Evolutionary conservation across 169 alveolate species (phyloP).

Genomic region (Cryptosporidium meleagridis): DNA sequence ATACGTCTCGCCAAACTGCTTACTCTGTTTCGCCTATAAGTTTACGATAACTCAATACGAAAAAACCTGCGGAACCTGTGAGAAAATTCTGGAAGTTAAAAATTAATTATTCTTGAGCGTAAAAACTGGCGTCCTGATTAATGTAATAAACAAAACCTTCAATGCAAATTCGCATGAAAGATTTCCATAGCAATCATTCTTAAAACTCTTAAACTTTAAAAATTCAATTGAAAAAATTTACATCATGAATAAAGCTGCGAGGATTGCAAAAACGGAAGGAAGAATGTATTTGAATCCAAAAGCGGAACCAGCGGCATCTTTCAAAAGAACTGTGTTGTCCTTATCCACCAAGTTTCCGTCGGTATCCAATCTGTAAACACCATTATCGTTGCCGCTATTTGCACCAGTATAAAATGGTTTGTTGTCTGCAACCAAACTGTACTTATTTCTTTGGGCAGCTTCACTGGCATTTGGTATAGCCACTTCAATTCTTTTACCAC

Average conservation of each 20-base stretch:
- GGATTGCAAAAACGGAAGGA: neutral
- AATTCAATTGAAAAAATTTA: too few relatives aligned
- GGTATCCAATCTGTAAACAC: neutral
- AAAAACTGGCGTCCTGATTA: neutral
- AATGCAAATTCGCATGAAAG: neutral
- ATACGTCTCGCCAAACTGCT: neutral
- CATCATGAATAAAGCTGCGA: neutral
- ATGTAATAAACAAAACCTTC: neutral
- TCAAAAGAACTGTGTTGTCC: neutral
- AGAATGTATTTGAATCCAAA: neutral
- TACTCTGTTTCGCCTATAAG: neutral
- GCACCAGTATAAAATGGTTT: neutral
- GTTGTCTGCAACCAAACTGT: neutral
- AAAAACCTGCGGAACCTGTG: neutral
- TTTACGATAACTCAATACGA: neutral
- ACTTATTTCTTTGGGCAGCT: neutral
- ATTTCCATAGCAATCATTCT: neutral
- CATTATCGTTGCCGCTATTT: neutral
- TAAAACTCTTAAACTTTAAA: neutral
- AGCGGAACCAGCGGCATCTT: neutral
- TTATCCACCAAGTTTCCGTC: neutral
- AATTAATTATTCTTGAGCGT: neutral
- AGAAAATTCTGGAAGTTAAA: neutral
- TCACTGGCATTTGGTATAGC: neutral
- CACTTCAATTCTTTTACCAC: neutral